phyloP scores from a whole-genome alignment of 176 grass and related monocot genomes.

The Cymbopogon citratus region DNA sequence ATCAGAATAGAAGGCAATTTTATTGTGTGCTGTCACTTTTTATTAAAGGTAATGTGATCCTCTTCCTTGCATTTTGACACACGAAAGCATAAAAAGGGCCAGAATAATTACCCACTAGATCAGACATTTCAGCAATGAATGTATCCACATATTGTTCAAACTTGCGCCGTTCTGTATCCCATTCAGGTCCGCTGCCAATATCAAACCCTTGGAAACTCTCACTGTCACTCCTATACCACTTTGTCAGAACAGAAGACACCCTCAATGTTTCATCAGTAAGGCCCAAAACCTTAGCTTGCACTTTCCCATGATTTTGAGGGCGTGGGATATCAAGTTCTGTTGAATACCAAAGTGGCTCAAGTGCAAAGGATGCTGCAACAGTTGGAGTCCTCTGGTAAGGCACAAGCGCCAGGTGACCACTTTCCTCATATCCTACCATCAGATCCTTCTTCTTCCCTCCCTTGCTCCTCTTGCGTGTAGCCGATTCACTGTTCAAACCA shows the following conservation, averaged over 20 bases:
- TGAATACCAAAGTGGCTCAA: neutral
- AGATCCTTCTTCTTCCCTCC: conserved; percentile 20
- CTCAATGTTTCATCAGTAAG: conserved; percentile 22
- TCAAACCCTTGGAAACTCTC: conserved; percentile 45
- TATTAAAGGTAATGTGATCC: neutral
- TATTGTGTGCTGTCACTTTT: neutral
- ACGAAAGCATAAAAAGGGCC: neutral
- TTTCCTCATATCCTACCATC: neutral
- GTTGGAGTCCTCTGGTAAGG: conserved; percentile 13
- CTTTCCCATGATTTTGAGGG: neutral
- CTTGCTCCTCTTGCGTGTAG: neutral
- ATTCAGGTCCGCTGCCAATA: conserved; percentile 38
- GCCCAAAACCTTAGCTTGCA: conserved; percentile 4
- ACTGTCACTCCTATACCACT: conserved; percentile 23
- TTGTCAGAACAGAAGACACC: conserved; percentile 8
- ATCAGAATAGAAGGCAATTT: neutral
- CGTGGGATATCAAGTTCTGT: neutral
- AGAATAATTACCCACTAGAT: conserved; percentile 36
- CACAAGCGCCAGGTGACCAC: neutral
- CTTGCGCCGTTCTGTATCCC: neutral
- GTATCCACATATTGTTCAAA: neutral
- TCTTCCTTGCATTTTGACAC: conserved; percentile 7
- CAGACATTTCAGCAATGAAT: conserved; percentile 20
- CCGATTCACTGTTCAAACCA: neutral
- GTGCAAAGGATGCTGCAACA: conserved; percentile 14